Evolutionary conservation across 2,329 filamentous ascomycete genomes (phyloP), one percentile per base, ranked within the genome.

Genomic region (Rhinocladiella similis): DNA sequence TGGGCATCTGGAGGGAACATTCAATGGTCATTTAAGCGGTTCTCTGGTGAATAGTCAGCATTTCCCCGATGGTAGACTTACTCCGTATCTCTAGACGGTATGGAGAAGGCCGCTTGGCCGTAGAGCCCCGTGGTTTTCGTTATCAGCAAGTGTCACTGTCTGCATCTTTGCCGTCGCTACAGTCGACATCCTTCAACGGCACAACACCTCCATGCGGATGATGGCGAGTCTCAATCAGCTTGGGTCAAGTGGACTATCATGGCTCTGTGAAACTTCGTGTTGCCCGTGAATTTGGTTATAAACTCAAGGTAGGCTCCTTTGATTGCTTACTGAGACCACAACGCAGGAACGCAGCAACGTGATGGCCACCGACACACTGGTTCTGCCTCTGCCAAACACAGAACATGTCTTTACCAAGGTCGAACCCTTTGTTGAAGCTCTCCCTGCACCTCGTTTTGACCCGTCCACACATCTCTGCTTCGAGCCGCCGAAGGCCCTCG

Each of bases 401-500:
- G 45, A 48, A 35, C 54, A 57, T 48, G 56, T 49, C 3, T 54
- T 58, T 20, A 47, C 27, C 45, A 58, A 58, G 47, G n/a, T 58
- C 19, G 56, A 58, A 47, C 56, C 50, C 19, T 27, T 54, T 39
- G 14, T 54, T 12, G 27, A 29, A 2, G n/a, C 16, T 22, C 22
- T 41, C 25, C 18, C 25, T 35, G 33, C 45, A 9, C 19, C 38
- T 14, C 27, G 38, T 29, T 86, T 86, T 63, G 69, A 80, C 46
- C 75, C 82, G 0, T 60, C 69, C 18, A 77, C 74, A 62, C 83
- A 87, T 63, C 67, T 87, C 14, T 70, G 69, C 42, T 84, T 78
- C 67, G 68, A 79, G 51, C 67, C 75, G 2, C 76, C 79, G 3
- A 70, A 74, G 10, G 73, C 78, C 54, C 73, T 82, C 49, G 70